These are phyloP conservation scores for Phytophthora parvispora DNA, from an alignment of 352 stramenopile species.

Conservation along the genomic window DNA sequence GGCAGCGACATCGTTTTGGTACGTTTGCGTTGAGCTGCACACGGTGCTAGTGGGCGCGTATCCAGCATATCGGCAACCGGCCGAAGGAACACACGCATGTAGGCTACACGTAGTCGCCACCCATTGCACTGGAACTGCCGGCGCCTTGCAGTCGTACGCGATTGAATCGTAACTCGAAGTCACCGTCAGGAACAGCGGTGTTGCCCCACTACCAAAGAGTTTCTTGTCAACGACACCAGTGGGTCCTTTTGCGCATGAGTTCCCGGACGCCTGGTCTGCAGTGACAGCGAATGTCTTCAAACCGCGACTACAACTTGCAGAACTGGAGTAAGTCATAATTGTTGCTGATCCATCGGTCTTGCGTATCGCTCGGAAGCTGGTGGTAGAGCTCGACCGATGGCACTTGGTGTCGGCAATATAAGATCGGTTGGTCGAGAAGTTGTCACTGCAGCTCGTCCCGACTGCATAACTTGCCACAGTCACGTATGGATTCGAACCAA, in stretches of 20 bases:
- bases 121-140: background rate
- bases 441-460: conserved; percentile 5
- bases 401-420: conserved; percentile 19
- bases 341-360: conserved; percentile 11
- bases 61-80: conserved; percentile 8
- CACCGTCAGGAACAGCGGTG: conserved; percentile 7
- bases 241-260: conserved; percentile 2
- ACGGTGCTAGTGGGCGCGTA: background rate
- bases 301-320: background rate
- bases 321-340: conserved; percentile 9
- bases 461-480: conserved; percentile 7
- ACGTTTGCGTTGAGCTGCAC: conserved; percentile 10
- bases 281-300: background rate
- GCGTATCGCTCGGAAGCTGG: conserved; percentile 5
- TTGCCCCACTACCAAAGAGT: conserved; percentile 4
- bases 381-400: conserved; percentile 4
- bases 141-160: background rate
- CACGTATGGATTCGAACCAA: conserved; percentile 11
- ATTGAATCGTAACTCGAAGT: conserved; percentile 1
- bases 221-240: conserved; percentile 4
- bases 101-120: conserved; percentile 1
- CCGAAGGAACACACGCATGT: conserved; percentile 1
- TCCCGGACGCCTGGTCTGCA: background rate
- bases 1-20: background rate
- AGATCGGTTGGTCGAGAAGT: background rate